These are phyloP conservation scores for Beauveria brongniartii DNA, from an alignment of 2,329 filamentous ascomycete species.

Conservation along the genomic window DNA sequence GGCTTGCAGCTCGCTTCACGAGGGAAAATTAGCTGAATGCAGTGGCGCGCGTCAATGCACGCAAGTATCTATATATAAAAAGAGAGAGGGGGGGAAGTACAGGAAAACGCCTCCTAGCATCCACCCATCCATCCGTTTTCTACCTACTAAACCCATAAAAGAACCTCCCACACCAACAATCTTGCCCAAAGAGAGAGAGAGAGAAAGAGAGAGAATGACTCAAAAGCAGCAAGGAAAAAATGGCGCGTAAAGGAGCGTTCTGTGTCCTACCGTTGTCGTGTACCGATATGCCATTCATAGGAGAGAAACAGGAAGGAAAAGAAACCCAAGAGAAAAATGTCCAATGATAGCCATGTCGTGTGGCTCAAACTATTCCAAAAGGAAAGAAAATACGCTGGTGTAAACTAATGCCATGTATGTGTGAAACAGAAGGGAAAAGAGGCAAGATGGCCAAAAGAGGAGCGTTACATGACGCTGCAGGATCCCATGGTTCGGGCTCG, in stretches of 20 bases:
- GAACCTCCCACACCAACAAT: background rate
- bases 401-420: background rate
- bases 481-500: constrained; percentile 56
- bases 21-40: too few relatives aligned
- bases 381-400: background rate
- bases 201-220: background rate
- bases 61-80: too few relatives aligned
- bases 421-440: background rate
- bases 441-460: background rate
- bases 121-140: too few relatives aligned
- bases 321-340: background rate
- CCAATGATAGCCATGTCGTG: background rate
- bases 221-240: background rate
- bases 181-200: background rate
- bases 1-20: background rate
- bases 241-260: background rate
- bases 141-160: background rate
- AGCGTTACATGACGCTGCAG: constrained; percentile 53
- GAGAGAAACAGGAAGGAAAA: background rate
- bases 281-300: background rate
- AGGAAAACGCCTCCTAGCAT: too few relatives aligned
- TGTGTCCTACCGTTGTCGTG: constrained; percentile 7
- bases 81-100: too few relatives aligned
- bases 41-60: too few relatives aligned
- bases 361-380: background rate